Evolutionary conservation across 352 stramenopile genomes (phyloP).

Genomic region (Heterotrichella gracilis): DNA sequence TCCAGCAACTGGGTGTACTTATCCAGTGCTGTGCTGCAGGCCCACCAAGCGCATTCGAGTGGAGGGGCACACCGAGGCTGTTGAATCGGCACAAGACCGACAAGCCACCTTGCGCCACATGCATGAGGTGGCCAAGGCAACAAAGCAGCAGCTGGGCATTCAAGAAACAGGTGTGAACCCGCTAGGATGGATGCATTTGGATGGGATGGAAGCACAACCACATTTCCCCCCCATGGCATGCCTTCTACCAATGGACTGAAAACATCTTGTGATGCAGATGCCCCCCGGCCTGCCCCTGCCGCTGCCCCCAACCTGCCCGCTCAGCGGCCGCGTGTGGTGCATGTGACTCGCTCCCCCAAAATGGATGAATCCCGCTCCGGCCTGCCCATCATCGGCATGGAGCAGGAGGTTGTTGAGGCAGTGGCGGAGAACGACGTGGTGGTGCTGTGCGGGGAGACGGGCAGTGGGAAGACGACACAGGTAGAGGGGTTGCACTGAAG

Average conservation of each 20-base stretch:
- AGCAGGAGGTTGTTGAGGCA: slow-evolving; percentile 95
- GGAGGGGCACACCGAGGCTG: too few relatives aligned
- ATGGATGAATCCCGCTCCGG: slow-evolving; percentile 58
- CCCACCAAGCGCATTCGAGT: too few relatives aligned
- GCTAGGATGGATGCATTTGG: background rate
- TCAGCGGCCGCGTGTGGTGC: slow-evolving; percentile 14
- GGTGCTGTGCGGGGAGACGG: slow-evolving; percentile 85
- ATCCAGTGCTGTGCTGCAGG: too few relatives aligned
- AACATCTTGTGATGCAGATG: background rate
- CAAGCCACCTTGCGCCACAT: too few relatives aligned
- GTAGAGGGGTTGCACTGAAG: too few relatives aligned
- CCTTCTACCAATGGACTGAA: background rate
- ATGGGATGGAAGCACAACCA: background rate
- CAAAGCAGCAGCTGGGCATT: background rate
- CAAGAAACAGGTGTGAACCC: background rate
- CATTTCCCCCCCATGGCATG: background rate
- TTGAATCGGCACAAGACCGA: too few relatives aligned
- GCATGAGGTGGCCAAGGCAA: too few relatives aligned
- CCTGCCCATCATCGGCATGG: slow-evolving; percentile 76
- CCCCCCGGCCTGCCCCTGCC: background rate
- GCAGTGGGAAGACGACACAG: slow-evolving; percentile 87
- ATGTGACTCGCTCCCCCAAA: slow-evolving; percentile 31
- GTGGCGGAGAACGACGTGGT: slow-evolving; percentile 70
- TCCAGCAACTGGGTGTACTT: too few relatives aligned
- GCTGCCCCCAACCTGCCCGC: background rate